A percentile compares a stretch with the other conserved stretches of the same genome.
phyloP scores from a whole-genome alignment of 108 stramenopile species.

The Nitzschia palea region DNA sequence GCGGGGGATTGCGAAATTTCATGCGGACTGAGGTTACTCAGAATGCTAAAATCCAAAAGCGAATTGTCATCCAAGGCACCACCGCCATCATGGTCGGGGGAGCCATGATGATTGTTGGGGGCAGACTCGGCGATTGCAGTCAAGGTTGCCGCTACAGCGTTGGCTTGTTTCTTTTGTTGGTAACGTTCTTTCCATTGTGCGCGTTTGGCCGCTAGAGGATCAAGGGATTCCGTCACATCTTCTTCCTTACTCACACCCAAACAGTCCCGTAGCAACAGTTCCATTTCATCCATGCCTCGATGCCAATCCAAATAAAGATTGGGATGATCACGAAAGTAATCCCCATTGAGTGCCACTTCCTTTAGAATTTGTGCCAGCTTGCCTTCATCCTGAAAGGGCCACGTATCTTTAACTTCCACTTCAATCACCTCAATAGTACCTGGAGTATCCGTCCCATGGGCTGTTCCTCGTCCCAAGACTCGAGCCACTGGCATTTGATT shows the following conservation, averaged over 20 bases:
- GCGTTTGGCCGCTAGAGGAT: not conserved
- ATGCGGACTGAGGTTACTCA: no score
- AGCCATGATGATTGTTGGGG: no score
- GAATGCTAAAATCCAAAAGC: no score
- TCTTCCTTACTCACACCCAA: constrained; percentile 7
- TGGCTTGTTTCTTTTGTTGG: not conserved
- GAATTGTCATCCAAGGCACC: no score
- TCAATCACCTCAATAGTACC: constrained; percentile 14
- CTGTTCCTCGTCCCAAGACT: not conserved
- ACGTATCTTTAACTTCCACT: constrained; percentile 19
- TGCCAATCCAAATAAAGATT: constrained; percentile 25
- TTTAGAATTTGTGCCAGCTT: constrained; percentile 17
- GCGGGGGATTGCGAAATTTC: no score
- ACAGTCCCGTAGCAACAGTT: constrained; percentile 9
- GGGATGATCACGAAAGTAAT: constrained; percentile 18
- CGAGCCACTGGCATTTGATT: constrained; percentile 10
- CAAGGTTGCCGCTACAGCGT: not conserved
- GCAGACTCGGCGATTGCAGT: no score
- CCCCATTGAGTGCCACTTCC: constrained; percentile 7
- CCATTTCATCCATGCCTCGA: constrained; percentile 21
- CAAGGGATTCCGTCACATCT: not conserved
- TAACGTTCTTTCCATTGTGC: not conserved
- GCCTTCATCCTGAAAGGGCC: constrained; percentile 20
- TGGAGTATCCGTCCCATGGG: not conserved
- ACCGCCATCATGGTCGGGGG: no score